Evolutionary conservation across 1,139 yeast species (phyloP).

Genomic region (Kurtzmaniella natalensis): DNA sequence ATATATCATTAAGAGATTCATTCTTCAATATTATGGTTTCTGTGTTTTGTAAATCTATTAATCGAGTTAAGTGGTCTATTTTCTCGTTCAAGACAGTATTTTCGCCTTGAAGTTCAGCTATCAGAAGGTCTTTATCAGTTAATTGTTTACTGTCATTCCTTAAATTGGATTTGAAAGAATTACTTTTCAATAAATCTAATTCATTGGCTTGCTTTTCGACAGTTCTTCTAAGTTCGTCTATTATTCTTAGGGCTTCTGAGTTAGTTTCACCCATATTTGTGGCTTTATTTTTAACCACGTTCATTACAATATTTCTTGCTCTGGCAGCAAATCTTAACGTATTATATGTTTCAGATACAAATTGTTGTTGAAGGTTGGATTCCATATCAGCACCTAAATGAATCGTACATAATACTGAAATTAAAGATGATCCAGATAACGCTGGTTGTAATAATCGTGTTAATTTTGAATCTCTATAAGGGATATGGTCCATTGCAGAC

Average conservation of each 20-base stretch:
- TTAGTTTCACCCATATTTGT: constrained; percentile 19
- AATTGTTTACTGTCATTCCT: background rate
- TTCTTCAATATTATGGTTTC: constrained; percentile 52
- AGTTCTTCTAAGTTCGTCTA: constrained; percentile 44
- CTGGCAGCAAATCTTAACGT: constrained; percentile 90
- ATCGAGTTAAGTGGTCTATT: constrained; percentile 62
- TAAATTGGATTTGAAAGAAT: background rate
- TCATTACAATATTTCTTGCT: constrained; percentile 78
- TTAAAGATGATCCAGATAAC: constrained; percentile 78
- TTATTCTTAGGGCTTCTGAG: constrained; percentile 40
- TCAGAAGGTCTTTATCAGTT: constrained; percentile 11
- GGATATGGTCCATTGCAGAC: constrained; percentile 55
- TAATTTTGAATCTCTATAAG: constrained; percentile 87
- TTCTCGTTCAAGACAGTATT: constrained; percentile 58
- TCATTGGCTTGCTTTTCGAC: constrained; percentile 43
- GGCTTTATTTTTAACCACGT: constrained; percentile 53
- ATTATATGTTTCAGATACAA: constrained; percentile 74
- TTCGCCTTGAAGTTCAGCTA: constrained; percentile 54
- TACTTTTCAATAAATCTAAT: constrained; percentile 24
- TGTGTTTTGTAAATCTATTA: constrained; percentile 55
- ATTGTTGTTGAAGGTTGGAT: constrained; percentile 26
- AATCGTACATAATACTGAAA: constrained; percentile 85
- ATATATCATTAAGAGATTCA: constrained; percentile 50
- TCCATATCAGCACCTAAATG: constrained; percentile 42
- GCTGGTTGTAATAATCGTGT: constrained; percentile 90